Evolutionary conservation across 2,329 filamentous ascomycete species (phyloP).

Genomic region (Phaeoacremonium minimum): DNA sequence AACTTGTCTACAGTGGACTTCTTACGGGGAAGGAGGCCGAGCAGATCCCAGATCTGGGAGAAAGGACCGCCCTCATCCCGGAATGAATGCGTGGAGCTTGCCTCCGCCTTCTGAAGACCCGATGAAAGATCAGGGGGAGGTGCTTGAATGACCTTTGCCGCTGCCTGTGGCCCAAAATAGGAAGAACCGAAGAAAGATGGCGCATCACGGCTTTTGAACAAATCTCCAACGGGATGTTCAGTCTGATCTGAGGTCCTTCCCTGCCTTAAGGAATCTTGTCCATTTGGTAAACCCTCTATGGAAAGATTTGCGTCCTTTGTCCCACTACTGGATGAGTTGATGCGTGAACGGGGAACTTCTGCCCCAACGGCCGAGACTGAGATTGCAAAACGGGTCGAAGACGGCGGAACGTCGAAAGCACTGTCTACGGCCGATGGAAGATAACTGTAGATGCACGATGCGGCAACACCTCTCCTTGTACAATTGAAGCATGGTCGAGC

Average conservation of each 20-base stretch:
- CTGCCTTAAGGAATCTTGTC: slow-evolving; percentile 1
- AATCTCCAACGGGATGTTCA: slow-evolving; percentile 8
- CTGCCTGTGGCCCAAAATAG: slow-evolving; percentile 14
- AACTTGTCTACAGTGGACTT: slow-evolving; percentile 29
- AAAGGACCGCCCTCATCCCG: slow-evolving; percentile 11
- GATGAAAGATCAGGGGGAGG: slow-evolving; percentile 9
- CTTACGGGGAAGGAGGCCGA: slow-evolving; percentile 29
- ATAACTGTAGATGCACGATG: slow-evolving; percentile 3
- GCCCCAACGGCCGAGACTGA: no score
- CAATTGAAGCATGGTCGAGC: slow-evolving; percentile 8
- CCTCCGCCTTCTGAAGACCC: slow-evolving; percentile 8
- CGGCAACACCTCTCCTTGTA: slow-evolving; percentile 3
- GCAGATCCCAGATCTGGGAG: slow-evolving; percentile 28
- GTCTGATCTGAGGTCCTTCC: slow-evolving; percentile 1
- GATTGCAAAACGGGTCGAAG: no score
- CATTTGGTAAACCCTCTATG: no score
- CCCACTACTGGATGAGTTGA: no score
- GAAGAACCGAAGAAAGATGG: slow-evolving; percentile 14
- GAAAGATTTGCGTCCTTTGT: no score
- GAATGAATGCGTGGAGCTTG: slow-evolving; percentile 9
- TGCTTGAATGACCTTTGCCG: slow-evolving; percentile 11
- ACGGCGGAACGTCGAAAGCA: no score
- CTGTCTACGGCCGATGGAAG: background rate
- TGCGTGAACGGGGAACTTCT: no score
- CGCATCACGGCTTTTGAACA: slow-evolving; percentile 10